Base-by-base conservation (phyloP, 129 eudicot genomes). In the Cynara cardunculus region DNA sequence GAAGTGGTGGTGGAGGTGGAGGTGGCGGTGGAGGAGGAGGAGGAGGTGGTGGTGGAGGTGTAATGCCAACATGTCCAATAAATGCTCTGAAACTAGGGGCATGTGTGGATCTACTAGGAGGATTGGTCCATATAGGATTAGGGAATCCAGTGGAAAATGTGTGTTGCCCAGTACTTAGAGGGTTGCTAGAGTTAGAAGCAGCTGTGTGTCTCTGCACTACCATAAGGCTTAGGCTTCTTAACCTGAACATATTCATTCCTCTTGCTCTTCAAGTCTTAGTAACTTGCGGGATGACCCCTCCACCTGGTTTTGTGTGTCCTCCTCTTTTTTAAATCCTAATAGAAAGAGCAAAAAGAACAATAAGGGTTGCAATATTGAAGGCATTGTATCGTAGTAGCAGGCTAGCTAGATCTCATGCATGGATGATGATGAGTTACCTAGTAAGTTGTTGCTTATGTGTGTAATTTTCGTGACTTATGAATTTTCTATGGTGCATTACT, bases 301-400 rank as follows among this genome's bases (percentile, higher is more conserved):
- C 99, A 21, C 90, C 97, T 81, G 99, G 99, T 66, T 95, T 95
- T 74, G 80, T 86, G 10, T 95, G 99, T 61, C 99, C 99, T 12
- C 95, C 97, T 46, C 89, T 84, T 37, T 8, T 75, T 28, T 85
- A 74, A 72, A 44, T 21, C 13, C 19, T 0, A 32, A 22, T 64
- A 64, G 13, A 64, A 76, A 18, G 21, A 14, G 25, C 0, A 18
- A 62, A 62, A 59, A 68, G 68, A 22, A 25, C 31, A 69, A 82
- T 76, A 82, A 82, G 46, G 62, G 44, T 1, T 78, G 27, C n/a
- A 37, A 70, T 69, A 24, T 64, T 22, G 77, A 44, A 69, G 74
- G 14, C 16, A 76, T 70, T 71, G 71, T 34, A 71, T 69, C 75
- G 56, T 64, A 72, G 71, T 72, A 22, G 71, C 64, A 19, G 5